These are phyloP conservation scores for Elongisporangium undulatum DNA, from an alignment of 352 stramenopile species.

Conservation along the genomic window DNA sequence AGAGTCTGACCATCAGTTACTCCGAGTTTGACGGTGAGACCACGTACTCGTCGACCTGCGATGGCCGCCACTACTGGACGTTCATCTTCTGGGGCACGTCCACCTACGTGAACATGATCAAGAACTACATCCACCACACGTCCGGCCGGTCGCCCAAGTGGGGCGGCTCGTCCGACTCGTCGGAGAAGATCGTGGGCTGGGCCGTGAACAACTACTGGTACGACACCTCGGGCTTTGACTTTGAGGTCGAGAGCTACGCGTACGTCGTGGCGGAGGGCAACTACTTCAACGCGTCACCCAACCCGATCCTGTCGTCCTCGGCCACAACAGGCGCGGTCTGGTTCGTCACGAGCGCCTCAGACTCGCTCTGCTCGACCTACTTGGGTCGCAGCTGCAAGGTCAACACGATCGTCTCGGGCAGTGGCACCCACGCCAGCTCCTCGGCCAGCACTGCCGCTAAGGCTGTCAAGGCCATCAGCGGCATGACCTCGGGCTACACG, in stretches of 20 bases:
- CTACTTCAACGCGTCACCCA: constrained; percentile 17
- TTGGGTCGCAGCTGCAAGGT: constrained; percentile 13
- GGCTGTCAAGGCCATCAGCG: too few species aligned
- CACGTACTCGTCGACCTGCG: constrained; percentile 32
- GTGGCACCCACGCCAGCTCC: too few species aligned
- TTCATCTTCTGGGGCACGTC: constrained; percentile 25
- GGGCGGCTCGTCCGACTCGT: not conserved
- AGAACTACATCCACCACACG: constrained; percentile 35
- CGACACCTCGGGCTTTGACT: constrained; percentile 32
- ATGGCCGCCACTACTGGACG: constrained; percentile 50
- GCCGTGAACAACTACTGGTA: constrained; percentile 42
- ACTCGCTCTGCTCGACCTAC: constrained; percentile 9
- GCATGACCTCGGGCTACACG: constrained; percentile 2
- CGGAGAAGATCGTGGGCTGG: constrained; percentile 18
- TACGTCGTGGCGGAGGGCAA: constrained; percentile 39
- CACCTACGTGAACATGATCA: constrained; percentile 21
- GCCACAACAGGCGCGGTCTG: too few species aligned
- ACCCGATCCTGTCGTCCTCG: too few species aligned
- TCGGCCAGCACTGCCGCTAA: too few species aligned
- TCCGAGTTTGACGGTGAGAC: constrained; percentile 48
- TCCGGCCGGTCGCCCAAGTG: constrained; percentile 28
- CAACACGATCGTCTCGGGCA: constrained; percentile 7
- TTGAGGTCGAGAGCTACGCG: constrained; percentile 23
- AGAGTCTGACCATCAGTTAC: constrained; percentile 43
- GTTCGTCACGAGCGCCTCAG: too few species aligned